Conservation (phyloP, 2,329 filamentous ascomycete genomes). For the Apiospora saccharicola region DNA sequence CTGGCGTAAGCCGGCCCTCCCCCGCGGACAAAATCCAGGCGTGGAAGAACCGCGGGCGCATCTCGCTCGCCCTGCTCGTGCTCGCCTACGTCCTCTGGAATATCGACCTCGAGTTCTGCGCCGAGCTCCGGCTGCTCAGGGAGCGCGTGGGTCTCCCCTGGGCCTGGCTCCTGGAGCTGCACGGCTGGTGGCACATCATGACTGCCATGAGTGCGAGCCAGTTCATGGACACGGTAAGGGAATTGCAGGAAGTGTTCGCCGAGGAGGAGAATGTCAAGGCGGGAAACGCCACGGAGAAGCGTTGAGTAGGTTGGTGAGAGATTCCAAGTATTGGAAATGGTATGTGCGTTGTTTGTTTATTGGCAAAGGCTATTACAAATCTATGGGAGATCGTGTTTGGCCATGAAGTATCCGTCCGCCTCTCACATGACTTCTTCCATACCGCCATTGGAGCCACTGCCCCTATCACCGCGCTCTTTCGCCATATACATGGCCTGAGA, state of each 20-base stretch:
- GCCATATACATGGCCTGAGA: neutral
- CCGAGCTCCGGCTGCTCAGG: slow-evolving; percentile 53
- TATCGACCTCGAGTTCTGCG: slow-evolving; percentile 62
- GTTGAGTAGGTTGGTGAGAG: neutral
- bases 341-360: neutral
- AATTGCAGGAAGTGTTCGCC: slow-evolving; percentile 32
- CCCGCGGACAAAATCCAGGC: slow-evolving; percentile 40
- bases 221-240: slow-evolving; percentile 47
- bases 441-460: neutral
- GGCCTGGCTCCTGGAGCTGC: slow-evolving; percentile 64
- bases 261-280: slow-evolving; percentile 17
- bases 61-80: slow-evolving; percentile 43
- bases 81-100: slow-evolving; percentile 63
- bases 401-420: too few species aligned
- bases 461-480: neutral
- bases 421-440: neutral
- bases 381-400: neutral
- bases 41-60: slow-evolving; percentile 34
- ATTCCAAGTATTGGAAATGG: neutral
- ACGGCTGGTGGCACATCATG: slow-evolving; percentile 71
- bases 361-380: neutral
- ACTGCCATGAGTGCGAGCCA: slow-evolving; percentile 61
- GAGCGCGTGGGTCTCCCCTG: slow-evolving; percentile 58
- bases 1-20: slow-evolving; percentile 39
- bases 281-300: neutral